These are phyloP conservation scores for Cystofilobasidium bisporidii DNA, from an alignment of 768 basidiomycete genomes.

Conservation along the genomic window DNA sequence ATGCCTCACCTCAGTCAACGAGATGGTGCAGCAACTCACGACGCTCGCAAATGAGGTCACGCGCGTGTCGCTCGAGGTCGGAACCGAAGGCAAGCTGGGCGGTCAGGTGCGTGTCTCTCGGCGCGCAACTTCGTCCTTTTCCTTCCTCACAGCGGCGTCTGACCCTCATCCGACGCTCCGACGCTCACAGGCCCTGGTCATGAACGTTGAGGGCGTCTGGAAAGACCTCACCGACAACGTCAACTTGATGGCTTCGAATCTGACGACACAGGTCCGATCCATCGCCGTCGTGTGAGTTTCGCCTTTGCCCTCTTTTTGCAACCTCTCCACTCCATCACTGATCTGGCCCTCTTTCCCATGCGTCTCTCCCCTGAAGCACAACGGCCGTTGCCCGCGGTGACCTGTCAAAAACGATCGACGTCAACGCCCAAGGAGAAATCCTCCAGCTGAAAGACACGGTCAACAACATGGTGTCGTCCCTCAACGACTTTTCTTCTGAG, in stretches of 20 bases:
- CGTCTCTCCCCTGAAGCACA: neutral
- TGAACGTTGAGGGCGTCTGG: slow-evolving; percentile 21
- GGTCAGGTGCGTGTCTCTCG: slow-evolving; percentile 54
- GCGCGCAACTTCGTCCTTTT: too few species aligned
- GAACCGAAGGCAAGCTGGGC: slow-evolving; percentile 95
- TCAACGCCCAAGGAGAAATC: slow-evolving; percentile 91
- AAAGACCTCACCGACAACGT: slow-evolving; percentile 20
- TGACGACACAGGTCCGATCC: slow-evolving; percentile 15
- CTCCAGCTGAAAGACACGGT: slow-evolving; percentile 50
- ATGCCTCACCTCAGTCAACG: slow-evolving; percentile 79
- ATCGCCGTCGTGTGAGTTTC: slow-evolving; percentile 14
- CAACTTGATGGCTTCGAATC: slow-evolving; percentile 14
- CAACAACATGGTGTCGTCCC: slow-evolving; percentile 38
- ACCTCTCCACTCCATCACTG: neutral
- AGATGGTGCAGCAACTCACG: slow-evolving; percentile 78
- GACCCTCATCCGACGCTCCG: neutral
- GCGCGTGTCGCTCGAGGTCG: slow-evolving; percentile 76
- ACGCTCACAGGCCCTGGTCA: slow-evolving; percentile 3
- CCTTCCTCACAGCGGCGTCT: too few species aligned
- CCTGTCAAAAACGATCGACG: slow-evolving; percentile 70
- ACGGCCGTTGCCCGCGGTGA: slow-evolving; percentile 81
- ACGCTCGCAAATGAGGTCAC: slow-evolving; percentile 53
- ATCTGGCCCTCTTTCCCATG: too few species aligned
- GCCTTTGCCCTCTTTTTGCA: neutral
- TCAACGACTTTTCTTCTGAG: slow-evolving; percentile 41